These are phyloP conservation scores for Tillandsia fasciculata DNA, from an alignment of 176 grass and related monocot species.

Conservation along the genomic window DNA sequence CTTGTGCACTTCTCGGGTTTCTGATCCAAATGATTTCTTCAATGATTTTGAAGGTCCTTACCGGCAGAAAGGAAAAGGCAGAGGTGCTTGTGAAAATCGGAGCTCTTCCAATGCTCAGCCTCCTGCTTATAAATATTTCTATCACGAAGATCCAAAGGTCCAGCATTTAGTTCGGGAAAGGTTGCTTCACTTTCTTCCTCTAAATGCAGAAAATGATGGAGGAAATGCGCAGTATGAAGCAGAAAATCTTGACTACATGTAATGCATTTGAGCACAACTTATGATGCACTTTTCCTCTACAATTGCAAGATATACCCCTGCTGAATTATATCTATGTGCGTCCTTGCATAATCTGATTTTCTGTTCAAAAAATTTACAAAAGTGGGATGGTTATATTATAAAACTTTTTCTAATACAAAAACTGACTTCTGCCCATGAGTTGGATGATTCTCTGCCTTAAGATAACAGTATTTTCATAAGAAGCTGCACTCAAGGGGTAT, in stretches of 20 bases:
- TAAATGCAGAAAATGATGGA: slow-evolving; percentile 32
- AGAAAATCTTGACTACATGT: slow-evolving; percentile 40
- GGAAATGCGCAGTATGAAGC: slow-evolving; percentile 22
- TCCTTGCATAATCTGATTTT: neutral
- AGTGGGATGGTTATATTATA: too few species aligned
- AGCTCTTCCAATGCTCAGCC: slow-evolving; percentile 26
- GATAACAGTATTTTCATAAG: too few species aligned
- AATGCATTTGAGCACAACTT: neutral
- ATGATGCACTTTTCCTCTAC: neutral
- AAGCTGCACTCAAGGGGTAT: too few species aligned
- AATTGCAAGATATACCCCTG: neutral
- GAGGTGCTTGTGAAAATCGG: slow-evolving; percentile 12
- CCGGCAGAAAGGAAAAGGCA: slow-evolving; percentile 27
- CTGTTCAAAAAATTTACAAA: too few species aligned
- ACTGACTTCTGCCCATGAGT: too few species aligned
- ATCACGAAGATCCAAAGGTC: slow-evolving; percentile 60
- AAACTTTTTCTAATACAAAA: too few species aligned
- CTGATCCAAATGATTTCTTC: slow-evolving; percentile 17
- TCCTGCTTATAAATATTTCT: slow-evolving; percentile 60
- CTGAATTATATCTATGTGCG: neutral
- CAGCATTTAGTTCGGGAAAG: slow-evolving; percentile 37
- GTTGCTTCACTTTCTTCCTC: slow-evolving; percentile 47
- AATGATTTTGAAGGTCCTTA: slow-evolving; percentile 32
- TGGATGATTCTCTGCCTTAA: too few species aligned
- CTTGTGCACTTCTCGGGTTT: slow-evolving; percentile 26